Evolutionary conservation across 208 protist species (phyloP), one percentile per base, ranked within the genome.

Genomic region (Angomonas deanei): DNA sequence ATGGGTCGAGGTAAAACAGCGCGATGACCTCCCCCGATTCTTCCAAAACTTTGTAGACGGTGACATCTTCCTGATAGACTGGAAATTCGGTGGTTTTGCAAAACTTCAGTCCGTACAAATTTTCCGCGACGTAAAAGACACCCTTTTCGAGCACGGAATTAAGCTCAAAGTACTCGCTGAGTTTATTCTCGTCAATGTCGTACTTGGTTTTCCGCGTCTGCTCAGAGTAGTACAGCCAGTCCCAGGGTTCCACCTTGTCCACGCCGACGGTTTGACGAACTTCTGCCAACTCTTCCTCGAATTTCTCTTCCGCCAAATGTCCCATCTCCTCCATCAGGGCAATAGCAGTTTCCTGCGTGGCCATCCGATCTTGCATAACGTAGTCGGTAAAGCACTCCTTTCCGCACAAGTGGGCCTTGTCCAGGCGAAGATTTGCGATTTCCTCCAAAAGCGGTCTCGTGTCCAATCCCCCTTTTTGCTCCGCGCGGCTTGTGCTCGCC

Each of bases 121-220:
- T 42, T 61, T 78, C 70, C 31, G 80, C 80, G 4, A 67, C 70
- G 65, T 73, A 80, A 66, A 84, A 84, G 10, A 72, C 80, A 27
- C 80, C 80, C 2, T 61, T 50, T 71, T 80, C 80, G 17, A 80
- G 68, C 48, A 84, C 80, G 38, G 27, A 76, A 33, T 64, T 38
- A n/a, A 84, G 72, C 66, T 83, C 72, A 36, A 87, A 80, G 74
- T 87, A 79, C 17, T 55, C 69, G 66, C 67, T 80, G 55, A 74
- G 55, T 56, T 82, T 74, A 21, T 31, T 68, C 36, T 81, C 80
- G 55, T 87, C 80, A 19, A 84, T 61, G 32, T 74, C 56, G 66
- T 78, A 73, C 38, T 68, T 58, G 55, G 70, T 32, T 63, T 77
- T 73, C 36, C 80, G 76, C 42, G 76, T 53, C 67, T 72, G 65